Evolutionary conservation across 805 yeast species (phyloP).

Genomic region (Zygosaccharomyces rouxii): DNA sequence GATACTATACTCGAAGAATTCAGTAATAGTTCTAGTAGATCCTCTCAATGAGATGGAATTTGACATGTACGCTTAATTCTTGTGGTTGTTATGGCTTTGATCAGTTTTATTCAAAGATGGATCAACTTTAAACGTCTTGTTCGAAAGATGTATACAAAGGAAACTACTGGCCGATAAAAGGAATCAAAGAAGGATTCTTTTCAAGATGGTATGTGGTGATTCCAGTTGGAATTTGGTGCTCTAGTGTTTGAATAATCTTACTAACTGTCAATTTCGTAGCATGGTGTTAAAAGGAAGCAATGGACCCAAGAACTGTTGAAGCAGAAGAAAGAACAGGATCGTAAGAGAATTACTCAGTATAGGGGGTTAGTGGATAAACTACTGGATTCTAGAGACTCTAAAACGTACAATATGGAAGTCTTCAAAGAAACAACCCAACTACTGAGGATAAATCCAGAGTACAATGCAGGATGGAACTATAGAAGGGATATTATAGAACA

Average conservation of each 20-base stretch:
- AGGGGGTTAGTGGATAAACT: constrained; percentile 42
- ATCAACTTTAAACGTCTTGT: neutral
- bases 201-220: constrained; percentile 11
- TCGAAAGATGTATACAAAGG: neutral
- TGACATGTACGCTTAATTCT: constrained; percentile 12
- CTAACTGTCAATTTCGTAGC: constrained; percentile 41
- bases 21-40: constrained; percentile 72
- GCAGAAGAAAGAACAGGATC: constrained; percentile 54
- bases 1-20: constrained; percentile 77
- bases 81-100: neutral
- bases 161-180: neutral
- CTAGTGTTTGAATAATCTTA: neutral
- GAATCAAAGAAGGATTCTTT: neutral
- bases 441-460: constrained; percentile 72
- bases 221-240: neutral
- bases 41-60: constrained; percentile 55
- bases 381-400: constrained; percentile 35
- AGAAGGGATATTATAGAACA: constrained; percentile 63
- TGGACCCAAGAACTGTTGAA: constrained; percentile 52
- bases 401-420: constrained; percentile 36
- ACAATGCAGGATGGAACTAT: constrained; percentile 85
- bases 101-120: neutral
- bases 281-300: constrained; percentile 62
- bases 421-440: constrained; percentile 54
- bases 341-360: constrained; percentile 54